Percentiles rank a stretch among this genome's conserved stretches.
phyloP scores from a whole-genome alignment of 768 basidiomycete species.

The Pisolithus albus region DNA sequence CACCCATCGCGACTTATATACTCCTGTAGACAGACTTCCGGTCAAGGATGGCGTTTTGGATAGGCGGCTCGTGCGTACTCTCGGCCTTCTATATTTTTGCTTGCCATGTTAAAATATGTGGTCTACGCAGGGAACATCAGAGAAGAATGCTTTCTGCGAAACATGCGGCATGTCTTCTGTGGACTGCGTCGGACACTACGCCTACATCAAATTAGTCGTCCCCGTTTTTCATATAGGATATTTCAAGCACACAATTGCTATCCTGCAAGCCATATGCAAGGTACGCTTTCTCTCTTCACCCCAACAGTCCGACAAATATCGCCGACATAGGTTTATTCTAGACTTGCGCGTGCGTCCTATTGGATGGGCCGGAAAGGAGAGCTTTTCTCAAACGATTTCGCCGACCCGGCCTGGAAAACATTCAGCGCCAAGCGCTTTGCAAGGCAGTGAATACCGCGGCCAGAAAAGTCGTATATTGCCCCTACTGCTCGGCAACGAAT shows the following conservation, averaged over 20 bases:
- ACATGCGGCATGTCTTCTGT: slow-evolving; percentile 90
- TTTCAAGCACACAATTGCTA: slow-evolving; percentile 90
- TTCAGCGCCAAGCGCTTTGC: slow-evolving; percentile 73
- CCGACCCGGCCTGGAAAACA: slow-evolving; percentile 82
- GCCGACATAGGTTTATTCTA: slow-evolving; percentile 20
- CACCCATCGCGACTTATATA: slow-evolving; percentile 88
- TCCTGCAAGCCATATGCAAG: slow-evolving; percentile 97
- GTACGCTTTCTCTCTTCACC: slow-evolving; percentile 30
- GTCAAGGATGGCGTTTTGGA: slow-evolving; percentile 92
- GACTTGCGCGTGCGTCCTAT: slow-evolving; percentile 88
- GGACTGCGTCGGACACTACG: slow-evolving; percentile 97
- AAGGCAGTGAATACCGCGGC: slow-evolving; percentile 84
- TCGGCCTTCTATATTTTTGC: not conserved
- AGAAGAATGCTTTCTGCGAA: slow-evolving; percentile 88
- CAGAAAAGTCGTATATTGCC: slow-evolving; percentile 87
- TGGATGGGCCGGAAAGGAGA: slow-evolving; percentile 83
- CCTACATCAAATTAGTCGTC: slow-evolving; percentile 93
- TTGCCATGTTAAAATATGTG: not conserved
- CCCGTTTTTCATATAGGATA: slow-evolving; percentile 99
- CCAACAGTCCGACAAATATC: not conserved
- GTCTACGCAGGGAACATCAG: slow-evolving; percentile 74
- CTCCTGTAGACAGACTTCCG: slow-evolving; percentile 72
- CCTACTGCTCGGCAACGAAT: slow-evolving; percentile 88
- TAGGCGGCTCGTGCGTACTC: slow-evolving; percentile 65
- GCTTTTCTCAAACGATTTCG: slow-evolving; percentile 86